Evolutionary conservation across 2,329 filamentous ascomycete species (phyloP).

Genomic region (Graphilbum fragrans): DNA sequence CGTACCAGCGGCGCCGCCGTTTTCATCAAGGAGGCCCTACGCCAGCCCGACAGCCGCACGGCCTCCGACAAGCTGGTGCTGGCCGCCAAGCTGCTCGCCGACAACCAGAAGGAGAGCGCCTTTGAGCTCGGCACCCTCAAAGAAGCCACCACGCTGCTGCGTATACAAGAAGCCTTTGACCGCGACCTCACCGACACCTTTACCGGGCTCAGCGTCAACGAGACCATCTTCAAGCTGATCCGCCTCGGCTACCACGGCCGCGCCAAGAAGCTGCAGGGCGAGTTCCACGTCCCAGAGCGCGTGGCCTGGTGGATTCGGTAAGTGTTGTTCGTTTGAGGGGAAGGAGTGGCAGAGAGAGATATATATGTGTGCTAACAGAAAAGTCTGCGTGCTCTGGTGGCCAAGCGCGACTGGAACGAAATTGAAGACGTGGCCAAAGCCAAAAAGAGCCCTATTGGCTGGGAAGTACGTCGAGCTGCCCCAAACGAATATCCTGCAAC

Average conservation of each 20-base stretch:
- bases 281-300: conserved; percentile 89
- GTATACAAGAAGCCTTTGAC: conserved; percentile 79
- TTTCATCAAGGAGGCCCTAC: conserved; percentile 72
- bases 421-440: conserved; percentile 72
- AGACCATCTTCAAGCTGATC: conserved; percentile 84
- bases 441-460: conserved; percentile 85
- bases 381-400: conserved; percentile 78
- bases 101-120: conserved; percentile 62
- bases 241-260: conserved; percentile 70
- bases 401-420: conserved; percentile 83
- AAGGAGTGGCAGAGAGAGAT: too few species aligned
- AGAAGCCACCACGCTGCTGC: conserved; percentile 67
- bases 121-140: conserved; percentile 66
- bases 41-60: conserved; percentile 55
- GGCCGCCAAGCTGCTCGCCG: conserved; percentile 68
- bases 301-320: conserved; percentile 74
- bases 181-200: conserved; percentile 70
- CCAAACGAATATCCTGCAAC: too few species aligned
- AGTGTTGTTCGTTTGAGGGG: conserved; percentile 11
- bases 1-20: conserved; percentile 79
- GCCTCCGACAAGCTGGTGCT: conserved; percentile 80
- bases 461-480: conserved; percentile 61
- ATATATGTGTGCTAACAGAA: too few species aligned
- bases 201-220: conserved; percentile 74
- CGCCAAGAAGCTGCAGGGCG: conserved; percentile 75